Evolutionary conservation across 352 stramenopile genomes (phyloP).

Genomic region (Phytophthora gonapodyides): DNA sequence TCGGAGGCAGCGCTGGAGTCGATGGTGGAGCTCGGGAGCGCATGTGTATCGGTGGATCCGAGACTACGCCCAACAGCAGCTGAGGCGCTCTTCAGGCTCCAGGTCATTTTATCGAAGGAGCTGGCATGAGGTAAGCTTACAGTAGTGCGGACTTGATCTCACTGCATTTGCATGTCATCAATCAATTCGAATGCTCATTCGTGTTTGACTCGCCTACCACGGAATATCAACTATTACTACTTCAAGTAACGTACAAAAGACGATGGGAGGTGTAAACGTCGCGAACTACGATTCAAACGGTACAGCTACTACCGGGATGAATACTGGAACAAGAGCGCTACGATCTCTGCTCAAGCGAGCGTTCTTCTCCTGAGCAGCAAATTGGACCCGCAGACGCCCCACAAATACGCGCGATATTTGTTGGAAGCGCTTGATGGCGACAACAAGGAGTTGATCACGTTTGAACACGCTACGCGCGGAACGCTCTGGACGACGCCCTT

Average conservation of each 20-base stretch:
- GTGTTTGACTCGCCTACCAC: too few species aligned
- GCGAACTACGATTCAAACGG: conserved; percentile 17
- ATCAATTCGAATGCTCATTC: too few species aligned
- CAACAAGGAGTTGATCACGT: conserved; percentile 53
- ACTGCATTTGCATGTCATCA: too few species aligned
- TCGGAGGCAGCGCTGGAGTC: conserved; percentile 14
- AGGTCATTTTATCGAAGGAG: conserved; percentile 14
- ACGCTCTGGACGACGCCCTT: conserved; percentile 41
- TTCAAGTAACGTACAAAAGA: too few species aligned
- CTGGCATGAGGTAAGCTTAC: too few species aligned
- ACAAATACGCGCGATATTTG: conserved; percentile 55
- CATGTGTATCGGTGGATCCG: conserved; percentile 25
- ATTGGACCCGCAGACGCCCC: conserved; percentile 52
- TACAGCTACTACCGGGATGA: conserved; percentile 49
- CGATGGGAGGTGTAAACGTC: too few species aligned
- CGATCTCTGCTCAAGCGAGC: conserved; percentile 40
- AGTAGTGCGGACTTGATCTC: too few species aligned
- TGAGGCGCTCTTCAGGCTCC: conserved; percentile 27
- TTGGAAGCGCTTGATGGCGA: conserved; percentile 34
- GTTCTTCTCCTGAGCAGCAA: conserved; percentile 57
- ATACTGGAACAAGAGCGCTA: conserved; percentile 54
- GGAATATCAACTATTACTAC: too few species aligned
- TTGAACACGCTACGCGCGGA: conserved; percentile 44
- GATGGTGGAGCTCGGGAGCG: conserved; percentile 10
- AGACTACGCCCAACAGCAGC: conserved; percentile 15